Conservation (phyloP, 2,329 filamentous ascomycete species). For the Fusarium palustre region DNA sequence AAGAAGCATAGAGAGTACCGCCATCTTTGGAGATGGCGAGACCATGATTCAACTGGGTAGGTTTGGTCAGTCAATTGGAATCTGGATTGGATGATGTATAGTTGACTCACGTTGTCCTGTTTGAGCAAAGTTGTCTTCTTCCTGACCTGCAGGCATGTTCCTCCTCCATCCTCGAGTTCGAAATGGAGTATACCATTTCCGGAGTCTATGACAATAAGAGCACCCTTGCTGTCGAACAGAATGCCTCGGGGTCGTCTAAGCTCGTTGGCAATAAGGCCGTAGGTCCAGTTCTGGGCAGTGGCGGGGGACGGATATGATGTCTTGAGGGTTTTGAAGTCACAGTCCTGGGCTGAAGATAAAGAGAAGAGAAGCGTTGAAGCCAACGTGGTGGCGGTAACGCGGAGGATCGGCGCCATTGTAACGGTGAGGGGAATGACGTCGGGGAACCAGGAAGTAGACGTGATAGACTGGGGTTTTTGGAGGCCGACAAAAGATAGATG, state of each 20-base stretch:
- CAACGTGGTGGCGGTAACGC: conserved; percentile 19
- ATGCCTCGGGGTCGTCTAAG: conserved; percentile 59
- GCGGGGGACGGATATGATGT: conserved; percentile 53
- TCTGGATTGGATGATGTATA: neutral
- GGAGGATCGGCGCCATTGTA: conserved; percentile 27
- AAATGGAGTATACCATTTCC: conserved; percentile 58
- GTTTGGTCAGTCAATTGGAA: conserved; percentile 19
- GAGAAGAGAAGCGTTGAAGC: conserved; percentile 16
- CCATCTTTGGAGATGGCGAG: conserved; percentile 66
- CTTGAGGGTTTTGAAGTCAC: conserved; percentile 46
- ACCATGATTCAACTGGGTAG: conserved; percentile 65
- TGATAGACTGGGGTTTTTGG: neutral
- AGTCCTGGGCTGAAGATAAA: conserved; percentile 19
- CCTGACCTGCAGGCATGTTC: conserved; percentile 56
- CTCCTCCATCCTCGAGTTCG: conserved; percentile 56
- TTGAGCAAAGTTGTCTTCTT: conserved; percentile 54
- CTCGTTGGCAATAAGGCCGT: conserved; percentile 57
- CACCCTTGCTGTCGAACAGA: conserved; percentile 59
- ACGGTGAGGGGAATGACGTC: conserved; percentile 18
- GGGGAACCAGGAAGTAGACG: neutral
- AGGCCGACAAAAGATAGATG: neutral
- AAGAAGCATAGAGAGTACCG: conserved; percentile 68
- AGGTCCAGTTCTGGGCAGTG: conserved; percentile 58
- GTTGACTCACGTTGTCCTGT: conserved; percentile 50
- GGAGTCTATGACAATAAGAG: conserved; percentile 59